Percentiles rank a stretch among this genome's conserved stretches.
Conservation (phyloP, 345 rosid genomes). For the Gossypium herbaceum region DNA sequence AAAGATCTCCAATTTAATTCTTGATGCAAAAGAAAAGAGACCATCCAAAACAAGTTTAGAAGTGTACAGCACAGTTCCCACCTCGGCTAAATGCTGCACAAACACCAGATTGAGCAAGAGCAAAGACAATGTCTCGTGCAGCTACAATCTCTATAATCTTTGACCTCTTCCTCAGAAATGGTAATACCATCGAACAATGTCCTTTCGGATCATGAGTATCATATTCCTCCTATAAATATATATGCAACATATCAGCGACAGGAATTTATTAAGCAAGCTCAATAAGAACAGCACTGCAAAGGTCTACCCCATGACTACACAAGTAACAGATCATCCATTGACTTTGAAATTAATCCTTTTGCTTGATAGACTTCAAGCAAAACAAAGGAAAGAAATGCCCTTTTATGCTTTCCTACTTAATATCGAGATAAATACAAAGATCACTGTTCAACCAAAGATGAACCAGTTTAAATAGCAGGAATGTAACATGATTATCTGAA, state of each 20-base stretch:
- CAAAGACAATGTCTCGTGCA: slow-evolving; percentile 89
- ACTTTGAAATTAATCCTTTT: not conserved
- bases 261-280: not conserved
- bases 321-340: not conserved
- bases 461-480: not conserved
- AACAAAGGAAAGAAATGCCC: not conserved
- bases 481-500: not conserved
- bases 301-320: not conserved
- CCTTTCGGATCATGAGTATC: slow-evolving; percentile 97
- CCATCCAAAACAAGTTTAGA: slow-evolving; percentile 2
- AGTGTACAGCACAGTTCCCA: slow-evolving; percentile 13
- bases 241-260: not conserved
- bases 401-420: not conserved
- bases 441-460: not conserved
- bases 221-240: slow-evolving; percentile 63
- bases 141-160: slow-evolving; percentile 95
- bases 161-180: slow-evolving; percentile 83
- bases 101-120: slow-evolving; percentile 92
- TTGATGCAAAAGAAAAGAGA: not conserved
- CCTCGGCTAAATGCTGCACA: slow-evolving; percentile 96
- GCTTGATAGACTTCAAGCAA: not conserved
- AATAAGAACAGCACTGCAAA: not conserved
- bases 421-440: not conserved
- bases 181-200: slow-evolving; percentile 67
- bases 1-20: not conserved